Base-by-base conservation (phyloP, 176 grass and related monocot species). In the Carex cristatella region DNA sequence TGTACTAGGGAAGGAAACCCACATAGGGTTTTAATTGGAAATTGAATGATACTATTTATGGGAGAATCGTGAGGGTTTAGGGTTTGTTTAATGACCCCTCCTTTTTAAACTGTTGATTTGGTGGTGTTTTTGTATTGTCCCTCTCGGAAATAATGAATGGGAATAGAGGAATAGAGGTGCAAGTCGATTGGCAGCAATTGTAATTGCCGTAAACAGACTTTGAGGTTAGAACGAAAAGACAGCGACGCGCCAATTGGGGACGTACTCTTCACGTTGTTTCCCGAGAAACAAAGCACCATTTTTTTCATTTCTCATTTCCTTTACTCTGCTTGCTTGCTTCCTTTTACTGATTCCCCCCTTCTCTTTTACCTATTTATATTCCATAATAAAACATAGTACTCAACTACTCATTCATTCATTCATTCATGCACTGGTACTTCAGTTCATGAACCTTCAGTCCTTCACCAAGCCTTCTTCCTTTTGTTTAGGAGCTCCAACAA, bases 211-310 rank as follows among this genome's bases (percentile, higher is more conserved):
- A 85, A 85, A 79, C 86, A 81, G 87, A 91, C 87, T 86, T 81
- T 42, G 79, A 88, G 80, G 60, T 10, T 66, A 33, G 49, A 72
- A 69, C 54, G 90, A 92, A 64, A 87, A 81, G 79, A 48, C 13
- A 80, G 56, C 57, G 51, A 32, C 67, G 7, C 48, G 76, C 85
- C 54, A 68, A 82, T 83, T 68, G 77, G 77, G 69, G 56, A 58
- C 69, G 11, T 84, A 79, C 65, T 23, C 68, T 78, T 81, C 23
- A 79, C 73, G 48, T 49, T 86, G 84, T 85, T 91, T 89, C 87
- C 75, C 87, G 76, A 85, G 83, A 81, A 81, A 18, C 60, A 85
- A 87, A 51, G 8, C 9, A 11, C 48, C 48, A 51, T 51, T 51
- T 51, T 49, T 49, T 35, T 46, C 40, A 42, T 42, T 90, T 77